Base-by-base conservation (phyloP, 805 yeast species). In the Yamadazyma ubonensis region DNA sequence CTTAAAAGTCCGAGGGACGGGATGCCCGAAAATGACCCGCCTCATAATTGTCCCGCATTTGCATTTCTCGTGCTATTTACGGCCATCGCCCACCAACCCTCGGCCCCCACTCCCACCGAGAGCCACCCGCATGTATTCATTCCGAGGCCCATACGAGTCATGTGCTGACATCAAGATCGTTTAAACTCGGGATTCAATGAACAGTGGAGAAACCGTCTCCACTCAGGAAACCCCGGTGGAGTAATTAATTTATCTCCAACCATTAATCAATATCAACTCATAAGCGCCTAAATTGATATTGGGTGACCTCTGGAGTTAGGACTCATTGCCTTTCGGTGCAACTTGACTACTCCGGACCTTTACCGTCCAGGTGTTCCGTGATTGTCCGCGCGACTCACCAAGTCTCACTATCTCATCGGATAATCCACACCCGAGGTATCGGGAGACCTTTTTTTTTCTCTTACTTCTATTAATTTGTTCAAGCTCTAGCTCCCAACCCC, bases 381-480 rank as follows among this genome's bases (percentile, higher is more conserved):
- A 14, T 36, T 16, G 11, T 14, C 39, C 39, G 39, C 27, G 33
- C 33, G 33, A 29, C 29, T 36, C 39, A 36, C 26, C 31, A 11
- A 3, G 21, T 21, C 6, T 22, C 14, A 25, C 23, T 12, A 27
- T 12, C 38, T 34, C 38, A 34, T 34, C 38, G 38, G 38, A 34
- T 8, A 34, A 26, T 14, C 22, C n/a, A 16, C 33, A 11, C 33
- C 33, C 38, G 38, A 28, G 31, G 26, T 12, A 16, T 26, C 32
- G 15, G 32, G 38, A 32, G 4, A 15, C 4, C 12, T 18, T 31
- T 7, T n/a, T 6, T 5, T n/a, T 17, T 9, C 36, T 17, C 25
- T 19, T 6, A 7, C 5, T 18, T n/a, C n/a, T n/a, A n/a, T n/a
- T n/a, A n/a, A n/a, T n/a, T n/a, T n/a, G n/a, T n/a, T n/a, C n/a